phyloP scores from a whole-genome alignment of 2,329 filamentous ascomycete genomes.

The Colletotrichum tropicicola region DNA sequence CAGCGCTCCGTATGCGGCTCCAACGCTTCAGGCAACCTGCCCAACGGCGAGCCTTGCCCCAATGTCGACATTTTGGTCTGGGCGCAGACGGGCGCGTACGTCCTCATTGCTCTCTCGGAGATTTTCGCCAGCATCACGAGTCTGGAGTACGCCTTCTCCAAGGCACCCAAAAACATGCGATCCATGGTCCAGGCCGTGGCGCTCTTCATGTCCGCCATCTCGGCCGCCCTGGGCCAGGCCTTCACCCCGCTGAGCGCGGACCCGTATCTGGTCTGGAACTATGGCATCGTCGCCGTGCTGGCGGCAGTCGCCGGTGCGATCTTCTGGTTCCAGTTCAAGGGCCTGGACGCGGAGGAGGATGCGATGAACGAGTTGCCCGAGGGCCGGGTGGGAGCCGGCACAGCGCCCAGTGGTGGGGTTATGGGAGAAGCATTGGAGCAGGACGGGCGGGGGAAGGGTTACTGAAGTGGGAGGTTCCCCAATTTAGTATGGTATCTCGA shows the following conservation, averaged over 20 bases:
- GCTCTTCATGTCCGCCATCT: constrained; percentile 75
- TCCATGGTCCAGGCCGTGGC: constrained; percentile 74
- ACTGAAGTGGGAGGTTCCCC: not conserved
- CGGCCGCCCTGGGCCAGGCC: constrained; percentile 73
- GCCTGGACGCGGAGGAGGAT: constrained; percentile 72
- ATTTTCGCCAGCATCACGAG: constrained; percentile 62
- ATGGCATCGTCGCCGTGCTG: constrained; percentile 71
- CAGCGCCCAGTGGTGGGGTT: not conserved
- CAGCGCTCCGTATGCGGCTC: constrained; percentile 66
- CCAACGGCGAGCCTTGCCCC: constrained; percentile 41
- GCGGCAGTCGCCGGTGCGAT: constrained; percentile 67
- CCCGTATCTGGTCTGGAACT: constrained; percentile 79
- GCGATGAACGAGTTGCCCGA: constrained; percentile 66
- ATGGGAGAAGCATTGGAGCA: not conserved
- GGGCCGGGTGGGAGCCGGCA: constrained; percentile 32
- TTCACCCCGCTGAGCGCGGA: constrained; percentile 56
- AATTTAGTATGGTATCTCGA: too few relatives aligned
- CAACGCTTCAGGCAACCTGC: constrained; percentile 40
- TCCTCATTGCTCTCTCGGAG: constrained; percentile 58
- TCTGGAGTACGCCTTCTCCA: constrained; percentile 80
- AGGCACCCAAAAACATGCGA: constrained; percentile 80
- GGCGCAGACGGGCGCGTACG: constrained; percentile 61
- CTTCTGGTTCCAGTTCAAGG: constrained; percentile 76
- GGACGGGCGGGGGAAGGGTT: not conserved
- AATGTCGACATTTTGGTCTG: constrained; percentile 70